Evolutionary conservation across 1,284 basidiomycete genomes (phyloP).

Genomic region (Farysia itapuensis): DNA sequence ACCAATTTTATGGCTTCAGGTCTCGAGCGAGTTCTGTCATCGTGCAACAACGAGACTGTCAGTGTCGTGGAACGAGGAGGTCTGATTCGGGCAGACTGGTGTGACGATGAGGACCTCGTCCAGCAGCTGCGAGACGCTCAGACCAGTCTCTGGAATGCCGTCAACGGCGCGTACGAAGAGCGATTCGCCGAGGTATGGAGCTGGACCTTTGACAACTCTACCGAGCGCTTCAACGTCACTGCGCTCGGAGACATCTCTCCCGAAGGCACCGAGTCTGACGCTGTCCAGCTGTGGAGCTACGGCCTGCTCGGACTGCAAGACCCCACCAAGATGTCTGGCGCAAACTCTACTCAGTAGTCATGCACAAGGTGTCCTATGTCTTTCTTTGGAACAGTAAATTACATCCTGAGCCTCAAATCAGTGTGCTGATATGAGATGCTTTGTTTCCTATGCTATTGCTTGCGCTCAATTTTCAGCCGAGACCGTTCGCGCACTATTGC

Average conservation of each 20-base stretch:
- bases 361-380: no score
- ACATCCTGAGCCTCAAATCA: no score
- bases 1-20: slow-evolving; percentile 64
- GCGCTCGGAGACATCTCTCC: slow-evolving; percentile 32
- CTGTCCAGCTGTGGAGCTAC: slow-evolving; percentile 61
- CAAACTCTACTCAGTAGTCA: no score
- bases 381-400: no score
- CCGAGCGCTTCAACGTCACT: slow-evolving; percentile 12
- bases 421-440: no score
- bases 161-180: slow-evolving; percentile 58
- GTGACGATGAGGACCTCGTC: slow-evolving; percentile 58
- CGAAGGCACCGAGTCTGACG: slow-evolving; percentile 61
- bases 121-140: slow-evolving; percentile 58
- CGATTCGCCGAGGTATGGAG: slow-evolving; percentile 33
- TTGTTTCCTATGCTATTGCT: no score
- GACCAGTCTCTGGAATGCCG: slow-evolving; percentile 61
- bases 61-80: slow-evolving; percentile 24
- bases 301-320: slow-evolving; percentile 59
- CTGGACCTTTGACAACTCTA: slow-evolving; percentile 23
- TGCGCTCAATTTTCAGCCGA: no score
- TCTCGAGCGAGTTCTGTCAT: slow-evolving; percentile 60
- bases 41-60: slow-evolving; percentile 50
- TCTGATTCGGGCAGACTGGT: slow-evolving; percentile 58
- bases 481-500: no score
- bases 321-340: slow-evolving; percentile 18